These are phyloP conservation scores for Cercospora canescens DNA, from an alignment of 2,329 filamentous ascomycete species.

Conservation along the genomic window DNA sequence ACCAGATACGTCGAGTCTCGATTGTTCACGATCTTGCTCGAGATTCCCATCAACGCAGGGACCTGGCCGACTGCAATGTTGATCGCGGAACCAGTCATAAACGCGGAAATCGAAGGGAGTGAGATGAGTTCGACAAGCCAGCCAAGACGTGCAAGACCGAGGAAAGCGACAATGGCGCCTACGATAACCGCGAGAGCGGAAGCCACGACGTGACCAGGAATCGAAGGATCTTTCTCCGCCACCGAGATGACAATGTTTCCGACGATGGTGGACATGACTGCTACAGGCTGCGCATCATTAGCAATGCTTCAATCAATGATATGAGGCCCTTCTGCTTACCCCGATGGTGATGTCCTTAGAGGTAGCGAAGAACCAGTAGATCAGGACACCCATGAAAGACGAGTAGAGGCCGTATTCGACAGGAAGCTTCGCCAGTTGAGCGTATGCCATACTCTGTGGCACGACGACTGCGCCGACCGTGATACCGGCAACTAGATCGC, in stretches of 20 bases:
- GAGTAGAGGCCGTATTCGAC: slow-evolving; percentile 88
- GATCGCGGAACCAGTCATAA: slow-evolving; percentile 95
- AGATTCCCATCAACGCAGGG: slow-evolving; percentile 77
- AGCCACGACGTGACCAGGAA: slow-evolving; percentile 68
- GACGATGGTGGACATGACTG: slow-evolving; percentile 89
- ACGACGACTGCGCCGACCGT: slow-evolving; percentile 80
- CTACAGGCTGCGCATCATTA: slow-evolving; percentile 68
- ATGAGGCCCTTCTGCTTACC: slow-evolving; percentile 52
- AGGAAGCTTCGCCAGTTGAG: slow-evolving; percentile 74
- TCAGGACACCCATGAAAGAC: slow-evolving; percentile 90
- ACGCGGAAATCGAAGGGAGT: slow-evolving; percentile 84
- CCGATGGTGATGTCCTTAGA: slow-evolving; percentile 99
- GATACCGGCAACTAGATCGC: slow-evolving; percentile 85
- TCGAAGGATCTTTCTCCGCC: slow-evolving; percentile 55
- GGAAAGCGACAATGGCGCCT: slow-evolving; percentile 72
- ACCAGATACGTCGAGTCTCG: slow-evolving; percentile 78
- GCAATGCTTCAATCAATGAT: not conserved
- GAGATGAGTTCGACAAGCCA: slow-evolving; percentile 95
- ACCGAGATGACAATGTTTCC: slow-evolving; percentile 76
- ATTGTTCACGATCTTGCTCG: slow-evolving; percentile 62
- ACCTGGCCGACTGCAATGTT: slow-evolving; percentile 86
- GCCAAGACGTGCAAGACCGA: slow-evolving; percentile 78
- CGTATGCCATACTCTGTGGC: slow-evolving; percentile 97
- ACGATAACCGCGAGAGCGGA: slow-evolving; percentile 75
- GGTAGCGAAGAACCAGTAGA: slow-evolving; percentile 98